phyloP scores from a whole-genome alignment of 345 rosid species.

The Citrus sp. region DNA sequence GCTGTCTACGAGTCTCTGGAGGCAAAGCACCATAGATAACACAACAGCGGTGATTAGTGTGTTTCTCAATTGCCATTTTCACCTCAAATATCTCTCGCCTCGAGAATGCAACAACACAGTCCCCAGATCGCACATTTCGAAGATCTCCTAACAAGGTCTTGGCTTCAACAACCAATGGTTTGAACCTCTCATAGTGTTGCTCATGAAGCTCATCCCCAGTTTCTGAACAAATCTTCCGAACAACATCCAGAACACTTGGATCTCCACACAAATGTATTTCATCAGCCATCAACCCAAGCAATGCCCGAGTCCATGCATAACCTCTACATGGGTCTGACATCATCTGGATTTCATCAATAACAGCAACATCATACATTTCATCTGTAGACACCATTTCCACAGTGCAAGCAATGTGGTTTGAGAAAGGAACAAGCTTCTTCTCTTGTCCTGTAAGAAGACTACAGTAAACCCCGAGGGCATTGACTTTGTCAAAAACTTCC shows the following conservation, averaged over 20 bases:
- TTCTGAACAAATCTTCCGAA: conserved; percentile 74
- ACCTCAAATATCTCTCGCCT: conserved; percentile 95
- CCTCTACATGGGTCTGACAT: conserved; percentile 76
- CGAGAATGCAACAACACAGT: conserved; percentile 89
- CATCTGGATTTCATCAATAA: conserved; percentile 93
- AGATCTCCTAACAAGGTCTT: conserved; percentile 83
- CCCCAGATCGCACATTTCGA: conserved; percentile 71
- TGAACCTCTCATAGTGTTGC: conserved; percentile 82
- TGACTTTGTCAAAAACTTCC: conserved; percentile 99
- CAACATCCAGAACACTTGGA: conserved; percentile 81
- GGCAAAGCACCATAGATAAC: conserved; percentile 97
- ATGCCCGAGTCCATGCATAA: conserved; percentile 87
- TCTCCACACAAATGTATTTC: conserved; percentile 97
- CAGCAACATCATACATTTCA: conserved; percentile 82
- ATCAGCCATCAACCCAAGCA: conserved; percentile 90
- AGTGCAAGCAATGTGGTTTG: conserved; percentile 85
- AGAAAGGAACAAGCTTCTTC: conserved; percentile 69
- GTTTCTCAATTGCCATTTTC: conserved; percentile 82
- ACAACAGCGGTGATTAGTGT: conserved; percentile 79
- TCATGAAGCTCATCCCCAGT: conserved; percentile 87
- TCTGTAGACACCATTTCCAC: conserved; percentile 90
- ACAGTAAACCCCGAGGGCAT: conserved; percentile 79
- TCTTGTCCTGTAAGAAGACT: conserved; percentile 94
- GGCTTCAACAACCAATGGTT: conserved; percentile 84
- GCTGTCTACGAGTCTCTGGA: conserved; percentile 93